A percentile compares a stretch with the other conserved stretches of the same genome.
phyloP scores from a whole-genome alignment of 805 yeast genomes.

The Cyberlindnera xishuangbannaensis region DNA sequence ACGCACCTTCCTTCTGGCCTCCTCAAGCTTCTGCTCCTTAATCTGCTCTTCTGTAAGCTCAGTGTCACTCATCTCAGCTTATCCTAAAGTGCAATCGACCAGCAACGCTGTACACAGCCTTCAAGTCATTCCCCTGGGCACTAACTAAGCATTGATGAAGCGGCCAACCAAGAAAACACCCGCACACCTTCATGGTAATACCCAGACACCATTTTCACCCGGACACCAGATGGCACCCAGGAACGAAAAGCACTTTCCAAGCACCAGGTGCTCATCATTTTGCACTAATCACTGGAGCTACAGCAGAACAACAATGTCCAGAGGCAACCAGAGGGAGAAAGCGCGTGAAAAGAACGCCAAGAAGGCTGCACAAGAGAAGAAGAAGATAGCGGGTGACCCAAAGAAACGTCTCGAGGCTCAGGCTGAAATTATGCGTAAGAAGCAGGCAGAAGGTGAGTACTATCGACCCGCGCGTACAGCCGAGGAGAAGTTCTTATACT shows the following conservation, averaged over 20 bases:
- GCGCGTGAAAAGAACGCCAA: slow-evolving; percentile 86
- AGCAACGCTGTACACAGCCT: no score
- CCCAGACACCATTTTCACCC: slow-evolving; percentile 5
- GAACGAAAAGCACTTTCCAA: no score
- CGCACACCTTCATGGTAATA: no score
- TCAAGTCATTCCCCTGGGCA: no score
- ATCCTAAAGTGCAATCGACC: no score
- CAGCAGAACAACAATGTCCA: slow-evolving; percentile 58
- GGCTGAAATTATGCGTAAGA: slow-evolving; percentile 84
- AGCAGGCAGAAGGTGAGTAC: slow-evolving; percentile 79
- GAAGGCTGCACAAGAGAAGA: slow-evolving; percentile 62
- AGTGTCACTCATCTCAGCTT: slow-evolving; percentile 9
- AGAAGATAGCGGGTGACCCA: slow-evolving; percentile 78
- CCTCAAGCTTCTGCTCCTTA: slow-evolving; percentile 61
- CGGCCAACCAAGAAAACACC: no score
- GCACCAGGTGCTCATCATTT: no score
- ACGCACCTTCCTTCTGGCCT: slow-evolving; percentile 61
- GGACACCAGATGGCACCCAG: no score
- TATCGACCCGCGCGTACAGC: no score
- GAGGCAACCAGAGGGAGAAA: slow-evolving; percentile 95
- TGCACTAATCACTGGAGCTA: not conserved
- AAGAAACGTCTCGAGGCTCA: slow-evolving; percentile 79
- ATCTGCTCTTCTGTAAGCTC: slow-evolving; percentile 30
- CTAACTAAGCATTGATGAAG: no score
- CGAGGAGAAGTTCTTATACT: slow-evolving; percentile 1